A percentile compares a stretch with the other conserved stretches of the same genome.
phyloP scores from a whole-genome alignment of 2,329 filamentous ascomycete species.

The Ophiostoma piceae region DNA sequence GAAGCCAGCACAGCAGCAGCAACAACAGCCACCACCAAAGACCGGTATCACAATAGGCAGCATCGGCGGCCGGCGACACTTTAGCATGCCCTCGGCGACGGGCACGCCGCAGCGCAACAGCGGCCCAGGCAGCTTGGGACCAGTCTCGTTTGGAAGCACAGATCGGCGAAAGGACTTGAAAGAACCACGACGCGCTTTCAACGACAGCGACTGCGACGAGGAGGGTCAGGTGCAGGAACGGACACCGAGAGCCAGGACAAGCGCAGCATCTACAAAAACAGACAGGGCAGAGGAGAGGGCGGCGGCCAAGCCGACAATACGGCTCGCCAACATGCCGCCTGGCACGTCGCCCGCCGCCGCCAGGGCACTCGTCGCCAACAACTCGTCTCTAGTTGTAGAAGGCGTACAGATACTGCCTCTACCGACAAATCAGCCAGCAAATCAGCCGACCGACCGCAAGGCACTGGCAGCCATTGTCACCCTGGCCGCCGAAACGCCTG shows the following conservation, averaged over 20 bases:
- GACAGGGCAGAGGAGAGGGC: conserved; percentile 53
- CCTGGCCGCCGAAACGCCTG: conserved; percentile 71
- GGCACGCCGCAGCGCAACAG: conserved; percentile 41
- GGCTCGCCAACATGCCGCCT: conserved; percentile 56
- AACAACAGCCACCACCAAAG: conserved; percentile 30
- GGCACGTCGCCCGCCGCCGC: conserved; percentile 55
- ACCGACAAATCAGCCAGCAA: conserved; percentile 31
- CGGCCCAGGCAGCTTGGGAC: conserved; percentile 57
- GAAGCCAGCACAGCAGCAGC: conserved; percentile 25
- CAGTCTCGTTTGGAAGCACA: not conserved
- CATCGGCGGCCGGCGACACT: conserved; percentile 57
- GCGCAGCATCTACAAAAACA: conserved; percentile 34
- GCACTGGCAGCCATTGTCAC: conserved; percentile 75
- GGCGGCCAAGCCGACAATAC: conserved; percentile 57
- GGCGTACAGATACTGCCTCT: conserved; percentile 65
- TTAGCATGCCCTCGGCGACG: conserved; percentile 48
- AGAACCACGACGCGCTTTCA: not conserved
- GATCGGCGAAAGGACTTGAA: not conserved
- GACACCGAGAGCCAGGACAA: not conserved
- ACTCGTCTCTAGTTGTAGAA: conserved; percentile 57
- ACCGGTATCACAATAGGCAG: conserved; percentile 24
- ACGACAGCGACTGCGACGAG: conserved; percentile 30
- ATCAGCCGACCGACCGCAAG: conserved; percentile 55
- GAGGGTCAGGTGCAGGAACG: not conserved
- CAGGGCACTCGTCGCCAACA: conserved; percentile 50